Percentiles rank a stretch among this genome's conserved stretches.
phyloP scores from a whole-genome alignment of 2,329 filamentous ascomycete species.

The Mollisiaceae sp. region DNA sequence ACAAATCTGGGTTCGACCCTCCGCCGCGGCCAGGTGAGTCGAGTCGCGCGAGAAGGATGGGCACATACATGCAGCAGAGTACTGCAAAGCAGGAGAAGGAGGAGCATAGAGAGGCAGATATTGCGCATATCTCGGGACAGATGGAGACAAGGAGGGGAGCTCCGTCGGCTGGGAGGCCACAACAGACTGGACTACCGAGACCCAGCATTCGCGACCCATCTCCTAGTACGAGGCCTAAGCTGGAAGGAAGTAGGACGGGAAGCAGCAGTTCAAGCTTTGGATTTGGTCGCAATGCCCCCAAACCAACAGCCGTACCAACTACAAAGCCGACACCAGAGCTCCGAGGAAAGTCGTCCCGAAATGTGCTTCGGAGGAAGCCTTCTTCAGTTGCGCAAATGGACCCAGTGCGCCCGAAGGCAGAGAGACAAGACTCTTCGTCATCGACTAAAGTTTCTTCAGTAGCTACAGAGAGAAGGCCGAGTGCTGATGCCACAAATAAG shows the following conservation, averaged over 20 bases:
- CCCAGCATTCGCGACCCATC: slow-evolving; percentile 33
- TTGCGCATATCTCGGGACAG: slow-evolving; percentile 45
- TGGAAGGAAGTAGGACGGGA: slow-evolving; percentile 29
- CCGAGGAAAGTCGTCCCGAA: slow-evolving; percentile 44
- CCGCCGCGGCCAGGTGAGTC: slow-evolving; percentile 48
- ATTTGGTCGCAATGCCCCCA: slow-evolving; percentile 29
- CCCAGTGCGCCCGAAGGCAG: slow-evolving; percentile 31
- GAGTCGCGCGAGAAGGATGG: slow-evolving; percentile 40
- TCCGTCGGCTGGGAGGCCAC: slow-evolving; percentile 23
- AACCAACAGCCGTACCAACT: slow-evolving; percentile 18
- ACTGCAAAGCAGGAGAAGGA: slow-evolving; percentile 19
- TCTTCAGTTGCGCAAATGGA: slow-evolving; percentile 49
- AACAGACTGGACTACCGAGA: slow-evolving; percentile 33
- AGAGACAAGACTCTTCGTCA: slow-evolving; percentile 31
- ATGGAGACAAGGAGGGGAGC: slow-evolving; percentile 30
- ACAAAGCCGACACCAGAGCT: slow-evolving; percentile 25
- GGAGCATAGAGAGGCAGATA: slow-evolving; percentile 47
- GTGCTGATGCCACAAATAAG: slow-evolving; percentile 32
- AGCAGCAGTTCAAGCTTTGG: slow-evolving; percentile 34
- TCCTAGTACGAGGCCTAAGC: slow-evolving; percentile 27
- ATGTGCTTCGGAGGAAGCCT: slow-evolving; percentile 56
- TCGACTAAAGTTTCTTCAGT: slow-evolving; percentile 28
- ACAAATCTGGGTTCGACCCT: slow-evolving; percentile 48
- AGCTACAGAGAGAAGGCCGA: slow-evolving; percentile 30
- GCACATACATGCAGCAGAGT: slow-evolving; percentile 32